A percentile compares a stretch with the other conserved stretches of the same genome.
phyloP scores from a whole-genome alignment of 1,284 basidiomycete genomes.

The Gymnopus androsaceus region DNA sequence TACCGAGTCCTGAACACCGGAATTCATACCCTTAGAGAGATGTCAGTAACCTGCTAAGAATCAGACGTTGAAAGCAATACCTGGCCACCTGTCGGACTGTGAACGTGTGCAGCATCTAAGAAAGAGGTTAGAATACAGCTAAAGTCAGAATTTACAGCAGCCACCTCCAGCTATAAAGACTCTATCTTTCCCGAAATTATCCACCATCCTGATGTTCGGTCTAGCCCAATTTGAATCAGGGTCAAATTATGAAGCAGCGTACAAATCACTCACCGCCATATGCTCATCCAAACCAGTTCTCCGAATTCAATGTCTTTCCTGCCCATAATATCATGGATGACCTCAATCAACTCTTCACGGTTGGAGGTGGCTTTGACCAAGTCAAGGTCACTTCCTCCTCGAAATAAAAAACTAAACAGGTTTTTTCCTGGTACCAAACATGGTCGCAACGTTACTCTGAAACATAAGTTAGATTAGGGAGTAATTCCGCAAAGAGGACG shows the following conservation, averaged over 20 bases:
- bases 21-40: constrained; percentile 35
- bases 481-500: too few relatives aligned
- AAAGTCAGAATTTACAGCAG: too few relatives aligned
- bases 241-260: neutral
- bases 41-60: neutral
- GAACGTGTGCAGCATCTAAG: constrained; percentile 31
- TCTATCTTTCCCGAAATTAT: constrained; percentile 12
- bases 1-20: constrained; percentile 41
- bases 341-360: constrained; percentile 31
- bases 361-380: constrained; percentile 28
- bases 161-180: constrained; percentile 18
- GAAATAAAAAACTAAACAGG: constrained; percentile 37
- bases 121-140: too few relatives aligned
- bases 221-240: neutral
- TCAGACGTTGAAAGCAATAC: neutral
- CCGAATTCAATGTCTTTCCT: constrained; percentile 18
- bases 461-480: too few relatives aligned
- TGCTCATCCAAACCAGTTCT: constrained; percentile 1
- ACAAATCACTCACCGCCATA: constrained; percentile 5
- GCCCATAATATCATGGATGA: constrained; percentile 32
- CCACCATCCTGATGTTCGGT: constrained; percentile 17
- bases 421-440: constrained; percentile 29
- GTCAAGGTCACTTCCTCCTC: constrained; percentile 30
- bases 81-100: constrained; percentile 37
- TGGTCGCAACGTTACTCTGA: constrained; percentile 36